These are phyloP conservation scores for Lunularia cruciata DNA, from an alignment of 225 moss, liverwort and hornwort species.

Conservation along the genomic window DNA sequence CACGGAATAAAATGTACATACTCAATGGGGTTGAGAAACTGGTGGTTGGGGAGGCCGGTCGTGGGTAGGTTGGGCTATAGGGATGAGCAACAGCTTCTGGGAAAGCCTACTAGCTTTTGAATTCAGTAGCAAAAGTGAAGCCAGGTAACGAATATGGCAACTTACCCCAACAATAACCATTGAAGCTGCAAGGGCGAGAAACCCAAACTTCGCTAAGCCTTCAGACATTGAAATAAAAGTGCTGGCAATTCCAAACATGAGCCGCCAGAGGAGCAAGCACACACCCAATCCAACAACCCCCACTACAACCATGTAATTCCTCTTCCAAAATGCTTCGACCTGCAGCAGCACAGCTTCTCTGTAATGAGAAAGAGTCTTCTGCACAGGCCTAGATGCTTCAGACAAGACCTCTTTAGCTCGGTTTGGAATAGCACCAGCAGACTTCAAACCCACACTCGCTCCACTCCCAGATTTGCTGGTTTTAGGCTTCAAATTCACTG, in stretches of 20 bases:
- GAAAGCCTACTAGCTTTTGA: neutral
- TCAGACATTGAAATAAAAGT: conserved; percentile 90
- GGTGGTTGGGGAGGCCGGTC: too few relatives aligned
- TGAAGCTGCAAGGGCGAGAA: conserved; percentile 86
- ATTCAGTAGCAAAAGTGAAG: neutral
- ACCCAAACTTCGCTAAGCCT: conserved; percentile 96
- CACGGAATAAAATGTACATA: too few relatives aligned
- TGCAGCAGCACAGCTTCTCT: conserved; percentile 81
- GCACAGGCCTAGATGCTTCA: conserved; percentile 28
- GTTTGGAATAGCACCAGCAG: neutral
- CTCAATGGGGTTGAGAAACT: too few relatives aligned
- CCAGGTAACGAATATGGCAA: neutral
- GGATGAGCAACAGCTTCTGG: too few relatives aligned
- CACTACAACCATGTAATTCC: conserved; percentile 78
- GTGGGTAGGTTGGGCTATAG: too few relatives aligned
- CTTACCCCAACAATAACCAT: conserved; percentile 79
- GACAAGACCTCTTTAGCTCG: conserved; percentile 25
- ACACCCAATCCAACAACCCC: conserved; percentile 65
- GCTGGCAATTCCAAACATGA: conserved; percentile 96
- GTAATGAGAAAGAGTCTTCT: conserved; percentile 46
- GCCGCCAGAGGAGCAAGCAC: conserved; percentile 80
- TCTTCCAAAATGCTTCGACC: conserved; percentile 95
- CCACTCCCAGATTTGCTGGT: neutral
- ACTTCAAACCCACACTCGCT: conserved; percentile 12
- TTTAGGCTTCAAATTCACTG: conserved; percentile 29